A percentile compares a stretch with the other conserved stretches of the same genome.
Conservation (phyloP, 306 rosid species). For the Delonix regia region DNA sequence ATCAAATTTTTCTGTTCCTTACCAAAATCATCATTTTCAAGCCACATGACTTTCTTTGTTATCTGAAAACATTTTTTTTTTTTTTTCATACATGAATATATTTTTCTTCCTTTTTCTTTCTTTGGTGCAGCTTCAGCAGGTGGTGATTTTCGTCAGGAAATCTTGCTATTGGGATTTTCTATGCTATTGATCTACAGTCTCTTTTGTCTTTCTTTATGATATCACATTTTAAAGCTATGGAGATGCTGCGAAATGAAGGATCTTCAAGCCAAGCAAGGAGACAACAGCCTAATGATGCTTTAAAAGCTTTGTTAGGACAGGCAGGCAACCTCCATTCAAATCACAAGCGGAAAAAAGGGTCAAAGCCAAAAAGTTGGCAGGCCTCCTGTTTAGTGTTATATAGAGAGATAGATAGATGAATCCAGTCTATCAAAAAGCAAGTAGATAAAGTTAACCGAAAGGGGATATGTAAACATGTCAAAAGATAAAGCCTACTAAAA, state of each 20-base stretch:
- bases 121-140: conserved; percentile 57
- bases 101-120: neutral
- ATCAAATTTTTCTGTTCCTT: neutral
- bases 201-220: conserved; percentile 35
- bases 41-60: conserved; percentile 16
- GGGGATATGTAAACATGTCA: neutral
- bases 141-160: conserved; percentile 38
- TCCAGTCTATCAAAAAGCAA: neutral
- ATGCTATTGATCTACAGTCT: conserved; percentile 26
- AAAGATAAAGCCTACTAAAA: neutral
- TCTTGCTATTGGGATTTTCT: conserved; percentile 47
- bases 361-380: conserved; percentile 83
- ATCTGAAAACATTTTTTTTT: neutral
- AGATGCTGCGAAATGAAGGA: conserved; percentile 45
- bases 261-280: conserved; percentile 42
- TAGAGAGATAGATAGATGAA: neutral
- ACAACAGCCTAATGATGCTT: conserved; percentile 32
- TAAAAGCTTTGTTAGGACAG: conserved; percentile 23
- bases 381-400: conserved; percentile 49
- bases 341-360: conserved; percentile 51
- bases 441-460: neutral
- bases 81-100: neutral
- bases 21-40: neutral
- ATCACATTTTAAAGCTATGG: conserved; percentile 37
- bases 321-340: conserved; percentile 41